phyloP scores from a whole-genome alignment of 2,329 filamentous ascomycete genomes.

The Cadophora luteo-olivacea region DNA sequence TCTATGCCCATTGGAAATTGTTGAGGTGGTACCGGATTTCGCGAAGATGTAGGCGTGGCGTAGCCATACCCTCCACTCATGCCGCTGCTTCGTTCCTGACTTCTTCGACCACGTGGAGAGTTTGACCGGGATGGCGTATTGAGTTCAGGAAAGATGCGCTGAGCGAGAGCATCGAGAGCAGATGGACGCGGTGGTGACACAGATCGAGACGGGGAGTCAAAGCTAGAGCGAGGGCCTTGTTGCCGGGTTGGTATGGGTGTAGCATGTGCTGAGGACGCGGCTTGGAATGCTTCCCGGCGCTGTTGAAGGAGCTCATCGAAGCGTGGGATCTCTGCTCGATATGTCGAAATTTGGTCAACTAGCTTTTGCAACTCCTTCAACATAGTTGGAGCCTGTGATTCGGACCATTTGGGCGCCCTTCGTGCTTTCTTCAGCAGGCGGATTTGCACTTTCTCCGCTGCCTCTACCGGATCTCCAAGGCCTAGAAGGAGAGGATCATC shows the following conservation, averaged over 20 bases:
- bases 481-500: slow-evolving; percentile 46
- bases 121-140: slow-evolving; percentile 42
- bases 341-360: slow-evolving; percentile 66
- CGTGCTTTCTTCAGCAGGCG: slow-evolving; percentile 58
- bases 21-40: slow-evolving; percentile 33
- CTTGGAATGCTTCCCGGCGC: slow-evolving; percentile 68
- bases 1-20: slow-evolving; percentile 38
- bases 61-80: slow-evolving; percentile 37
- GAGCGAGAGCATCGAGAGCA: slow-evolving; percentile 65
- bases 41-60: slow-evolving; percentile 34
- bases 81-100: slow-evolving; percentile 36
- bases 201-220: slow-evolving; percentile 53
- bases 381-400: slow-evolving; percentile 58
- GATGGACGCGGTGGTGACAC: slow-evolving; percentile 60
- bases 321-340: slow-evolving; percentile 69
- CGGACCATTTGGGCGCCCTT: slow-evolving; percentile 59
- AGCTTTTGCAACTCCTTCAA: slow-evolving; percentile 65
- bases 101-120: slow-evolving; percentile 42
- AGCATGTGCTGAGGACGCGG: slow-evolving; percentile 52
- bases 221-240: slow-evolving; percentile 46
- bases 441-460: slow-evolving; percentile 52
- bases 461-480: slow-evolving; percentile 41
- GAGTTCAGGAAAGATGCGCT: slow-evolving; percentile 64
- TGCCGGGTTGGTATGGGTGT: slow-evolving; percentile 40
- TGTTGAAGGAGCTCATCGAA: slow-evolving; percentile 76